Percentiles rank a stretch among this genome's conserved stretches.
These are phyloP conservation scores for Sergeia podlipaevii DNA, from an alignment of 208 protist genomes.

Conservation along the genomic window DNA sequence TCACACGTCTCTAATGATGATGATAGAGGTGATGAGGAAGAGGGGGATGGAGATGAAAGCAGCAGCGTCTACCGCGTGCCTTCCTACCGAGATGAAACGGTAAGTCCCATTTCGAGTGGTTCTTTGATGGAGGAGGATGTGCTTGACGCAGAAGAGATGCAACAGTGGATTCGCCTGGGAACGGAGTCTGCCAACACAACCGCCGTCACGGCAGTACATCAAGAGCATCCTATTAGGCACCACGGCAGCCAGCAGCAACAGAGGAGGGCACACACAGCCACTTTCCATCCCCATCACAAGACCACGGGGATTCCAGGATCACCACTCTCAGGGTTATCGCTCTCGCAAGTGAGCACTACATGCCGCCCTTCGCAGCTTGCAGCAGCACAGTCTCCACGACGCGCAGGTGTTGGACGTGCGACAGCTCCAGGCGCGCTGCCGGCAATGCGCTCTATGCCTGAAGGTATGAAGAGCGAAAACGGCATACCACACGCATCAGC, in stretches of 20 bases:
- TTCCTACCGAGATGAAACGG: slow-evolving; percentile 14
- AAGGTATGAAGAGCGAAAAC: background rate
- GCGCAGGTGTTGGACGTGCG: background rate
- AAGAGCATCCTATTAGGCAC: background rate
- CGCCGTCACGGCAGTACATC: too few relatives aligned
- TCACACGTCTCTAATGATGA: background rate
- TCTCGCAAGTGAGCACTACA: slow-evolving; percentile 39
- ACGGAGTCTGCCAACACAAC: background rate
- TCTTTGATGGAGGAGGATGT: slow-evolving; percentile 22
- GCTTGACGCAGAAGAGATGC: slow-evolving; percentile 25
- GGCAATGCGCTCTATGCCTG: background rate
- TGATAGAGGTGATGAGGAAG: too few relatives aligned
- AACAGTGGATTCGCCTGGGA: background rate
- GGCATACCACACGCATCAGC: background rate
- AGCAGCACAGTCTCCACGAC: background rate
- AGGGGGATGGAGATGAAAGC: too few relatives aligned
- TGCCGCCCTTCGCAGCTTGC: slow-evolving; percentile 29
- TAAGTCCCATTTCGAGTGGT: slow-evolving; percentile 45
- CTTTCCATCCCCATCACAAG: background rate
- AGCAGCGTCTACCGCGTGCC: background rate
- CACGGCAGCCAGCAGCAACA: background rate
- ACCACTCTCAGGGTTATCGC: slow-evolving; percentile 14
- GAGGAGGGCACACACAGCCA: background rate
- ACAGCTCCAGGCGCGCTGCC: slow-evolving; percentile 2
- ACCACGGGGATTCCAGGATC: background rate